Conservation (phyloP, 176 grass and related monocot species). For the Themeda triandra region DNA sequence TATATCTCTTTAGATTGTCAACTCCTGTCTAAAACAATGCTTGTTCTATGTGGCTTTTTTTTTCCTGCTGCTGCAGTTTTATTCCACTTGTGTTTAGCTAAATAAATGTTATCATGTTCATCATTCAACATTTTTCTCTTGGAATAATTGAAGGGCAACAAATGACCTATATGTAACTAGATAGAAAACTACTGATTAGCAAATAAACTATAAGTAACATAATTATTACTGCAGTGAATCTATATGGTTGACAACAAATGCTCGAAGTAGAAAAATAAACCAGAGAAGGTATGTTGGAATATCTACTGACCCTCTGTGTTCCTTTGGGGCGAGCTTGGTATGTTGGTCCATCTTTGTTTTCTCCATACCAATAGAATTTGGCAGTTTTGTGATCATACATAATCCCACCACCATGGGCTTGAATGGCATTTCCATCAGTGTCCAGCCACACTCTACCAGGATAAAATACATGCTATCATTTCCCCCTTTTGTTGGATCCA, state of each 20-base stretch:
- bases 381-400: slow-evolving; percentile 55
- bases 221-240: neutral
- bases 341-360: slow-evolving; percentile 79
- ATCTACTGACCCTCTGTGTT: slow-evolving; percentile 52
- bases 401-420: slow-evolving; percentile 93
- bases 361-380: slow-evolving; percentile 94
- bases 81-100: too few relatives aligned
- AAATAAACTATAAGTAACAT: neutral
- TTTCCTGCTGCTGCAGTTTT: neutral
- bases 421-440: slow-evolving; percentile 76
- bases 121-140: neutral
- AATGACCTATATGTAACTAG: neutral
- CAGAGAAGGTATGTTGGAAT: neutral
- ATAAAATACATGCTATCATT: slow-evolving; percentile 66
- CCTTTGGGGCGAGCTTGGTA: slow-evolving; percentile 62
- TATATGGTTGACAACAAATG: neutral
- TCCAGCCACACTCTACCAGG: slow-evolving; percentile 82
- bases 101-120: too few relatives aligned
- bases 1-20: neutral
- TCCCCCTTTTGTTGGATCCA: slow-evolving; percentile 35
- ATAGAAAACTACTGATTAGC: neutral
- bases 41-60: too few relatives aligned
- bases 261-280: neutral
- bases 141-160: neutral
- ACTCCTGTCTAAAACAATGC: neutral